These are phyloP conservation scores for Yamadazyma diospyri DNA, from an alignment of 1,139 yeast genomes.

Conservation along the genomic window DNA sequence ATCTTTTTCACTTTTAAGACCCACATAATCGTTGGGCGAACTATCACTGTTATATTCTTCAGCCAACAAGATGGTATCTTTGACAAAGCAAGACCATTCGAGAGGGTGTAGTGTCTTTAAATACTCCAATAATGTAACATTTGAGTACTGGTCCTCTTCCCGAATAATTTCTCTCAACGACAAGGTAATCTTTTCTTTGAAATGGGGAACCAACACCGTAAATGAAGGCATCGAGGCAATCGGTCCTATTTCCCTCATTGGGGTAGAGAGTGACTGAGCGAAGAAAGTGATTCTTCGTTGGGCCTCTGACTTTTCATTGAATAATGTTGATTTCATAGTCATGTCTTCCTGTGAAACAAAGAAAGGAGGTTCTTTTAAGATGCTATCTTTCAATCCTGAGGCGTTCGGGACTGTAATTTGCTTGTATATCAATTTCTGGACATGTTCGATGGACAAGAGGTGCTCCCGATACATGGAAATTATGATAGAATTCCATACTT, in stretches of 20 bases:
- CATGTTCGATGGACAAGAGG: conserved; percentile 29
- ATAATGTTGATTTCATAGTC: conserved; percentile 30
- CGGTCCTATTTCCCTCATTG: conserved; percentile 47
- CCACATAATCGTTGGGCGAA: conserved; percentile 19
- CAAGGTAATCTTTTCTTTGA: conserved; percentile 45
- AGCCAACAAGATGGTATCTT: conserved; percentile 33
- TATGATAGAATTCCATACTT: conserved; percentile 39
- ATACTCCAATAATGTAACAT: conserved; percentile 49
- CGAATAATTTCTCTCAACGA: conserved; percentile 46
- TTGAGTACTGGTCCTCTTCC: conserved; percentile 46
- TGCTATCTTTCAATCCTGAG: conserved; percentile 23
- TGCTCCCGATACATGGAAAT: conserved; percentile 1
- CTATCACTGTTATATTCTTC: conserved; percentile 39
- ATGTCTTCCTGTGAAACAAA: conserved; percentile 53
- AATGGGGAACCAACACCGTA: conserved; percentile 51
- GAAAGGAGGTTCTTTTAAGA: conserved; percentile 44
- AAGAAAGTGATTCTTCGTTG: conserved; percentile 50
- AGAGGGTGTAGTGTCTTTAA: conserved; percentile 47
- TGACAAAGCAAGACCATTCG: conserved; percentile 51
- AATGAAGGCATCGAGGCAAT: conserved; percentile 47
- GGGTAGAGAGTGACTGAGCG: conserved; percentile 53
- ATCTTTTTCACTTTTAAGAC: conserved; percentile 14
- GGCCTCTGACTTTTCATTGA: conserved; percentile 42
- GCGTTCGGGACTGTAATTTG: conserved; percentile 24
- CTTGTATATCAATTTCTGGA: conserved; percentile 45